Conservation (phyloP, 2,329 filamentous ascomycete genomes). For the Alternaria atra region DNA sequence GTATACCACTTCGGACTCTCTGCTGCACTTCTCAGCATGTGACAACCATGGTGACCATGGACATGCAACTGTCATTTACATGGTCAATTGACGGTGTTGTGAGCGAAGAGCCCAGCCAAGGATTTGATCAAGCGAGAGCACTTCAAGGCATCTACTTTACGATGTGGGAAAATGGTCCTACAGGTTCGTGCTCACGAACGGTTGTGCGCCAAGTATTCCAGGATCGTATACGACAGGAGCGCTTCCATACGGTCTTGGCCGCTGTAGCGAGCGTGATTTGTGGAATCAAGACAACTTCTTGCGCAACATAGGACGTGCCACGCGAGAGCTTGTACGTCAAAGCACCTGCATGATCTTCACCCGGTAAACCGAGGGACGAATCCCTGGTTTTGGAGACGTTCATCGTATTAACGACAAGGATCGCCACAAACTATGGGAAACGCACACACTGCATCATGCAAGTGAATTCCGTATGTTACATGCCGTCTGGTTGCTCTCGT, state of each 20-base stretch:
- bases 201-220: not conserved
- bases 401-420: not conserved
- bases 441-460: constrained; percentile 4
- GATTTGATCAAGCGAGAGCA: not conserved
- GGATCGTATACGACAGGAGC: not conserved
- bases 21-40: not conserved
- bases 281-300: not conserved
- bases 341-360: constrained; percentile 3
- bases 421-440: not conserved
- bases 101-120: not conserved
- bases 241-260: not conserved
- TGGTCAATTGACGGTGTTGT: not conserved
- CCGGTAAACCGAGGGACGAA: not conserved
- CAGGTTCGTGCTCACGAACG: not conserved
- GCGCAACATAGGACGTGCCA: not conserved
- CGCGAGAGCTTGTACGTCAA: constrained; percentile 1
- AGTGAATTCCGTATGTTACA: not conserved
- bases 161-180: too few relatives aligned
- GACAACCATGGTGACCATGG: not conserved
- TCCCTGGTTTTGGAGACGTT: not conserved
- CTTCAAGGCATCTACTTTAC: not conserved
- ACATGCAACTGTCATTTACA: not conserved
- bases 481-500: not conserved
- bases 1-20: not conserved
- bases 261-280: not conserved